Conservation (phyloP, 106 monocot genomes). For the Dendrobium catenatum region DNA sequence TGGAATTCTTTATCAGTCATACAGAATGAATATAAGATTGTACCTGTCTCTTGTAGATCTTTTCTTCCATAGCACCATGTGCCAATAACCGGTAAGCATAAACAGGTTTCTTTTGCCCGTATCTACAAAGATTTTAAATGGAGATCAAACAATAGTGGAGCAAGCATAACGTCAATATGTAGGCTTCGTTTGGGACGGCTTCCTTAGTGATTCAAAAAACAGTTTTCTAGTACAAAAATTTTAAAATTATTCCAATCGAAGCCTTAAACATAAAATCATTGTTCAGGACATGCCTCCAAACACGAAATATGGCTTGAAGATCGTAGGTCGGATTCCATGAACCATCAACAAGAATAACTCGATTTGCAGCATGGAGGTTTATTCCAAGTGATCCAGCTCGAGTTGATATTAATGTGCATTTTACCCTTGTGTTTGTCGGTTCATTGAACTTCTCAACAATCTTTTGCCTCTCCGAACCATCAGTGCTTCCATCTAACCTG, state of each 20-base stretch:
- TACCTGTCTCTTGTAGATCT: constrained; percentile 98
- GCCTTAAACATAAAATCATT: neutral
- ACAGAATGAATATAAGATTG: neutral
- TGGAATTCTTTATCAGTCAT: neutral
- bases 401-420: constrained; percentile 89
- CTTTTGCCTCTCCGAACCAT: constrained; percentile 78
- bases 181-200: too few relatives aligned
- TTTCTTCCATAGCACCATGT: constrained; percentile 97
- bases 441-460: constrained; percentile 94
- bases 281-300: constrained; percentile 73
- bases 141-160: neutral
- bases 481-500: constrained; percentile 96
- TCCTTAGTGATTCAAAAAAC: too few relatives aligned
- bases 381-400: constrained; percentile 95
- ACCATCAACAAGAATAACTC: constrained; percentile 91
- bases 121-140: constrained; percentile 38
- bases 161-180: neutral
- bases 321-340: constrained; percentile 99
- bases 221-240: too few relatives aligned
- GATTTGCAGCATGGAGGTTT: constrained; percentile 92
- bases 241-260: too few relatives aligned
- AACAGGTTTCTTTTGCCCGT: constrained; percentile 92
- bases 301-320: constrained; percentile 93
- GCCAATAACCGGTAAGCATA: constrained; percentile 96
- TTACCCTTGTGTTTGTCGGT: constrained; percentile 73